These are phyloP conservation scores for Rhodotorula paludigena DNA, from an alignment of 768 basidiomycete species.

Conservation along the genomic window DNA sequence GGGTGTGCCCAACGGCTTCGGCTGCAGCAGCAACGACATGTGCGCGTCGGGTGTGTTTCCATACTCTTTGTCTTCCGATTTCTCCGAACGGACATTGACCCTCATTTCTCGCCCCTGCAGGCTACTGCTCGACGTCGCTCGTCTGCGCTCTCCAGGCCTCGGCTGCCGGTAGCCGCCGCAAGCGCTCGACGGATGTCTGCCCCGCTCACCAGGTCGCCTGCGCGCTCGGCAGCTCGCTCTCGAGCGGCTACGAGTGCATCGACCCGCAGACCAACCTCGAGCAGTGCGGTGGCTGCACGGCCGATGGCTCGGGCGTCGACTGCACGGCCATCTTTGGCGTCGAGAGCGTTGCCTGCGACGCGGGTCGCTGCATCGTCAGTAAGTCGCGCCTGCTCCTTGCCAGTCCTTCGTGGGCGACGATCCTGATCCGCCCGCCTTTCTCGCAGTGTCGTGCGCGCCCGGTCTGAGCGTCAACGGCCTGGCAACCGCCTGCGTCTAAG, in stretches of 20 bases:
- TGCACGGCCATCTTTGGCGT: slow-evolving; percentile 64
- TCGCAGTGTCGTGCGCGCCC: slow-evolving; percentile 20
- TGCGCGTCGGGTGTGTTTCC: slow-evolving; percentile 29
- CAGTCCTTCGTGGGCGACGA: neutral
- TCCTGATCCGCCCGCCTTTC: neutral
- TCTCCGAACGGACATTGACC: neutral
- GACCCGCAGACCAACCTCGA: slow-evolving; percentile 61
- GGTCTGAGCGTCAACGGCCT: slow-evolving; percentile 23
- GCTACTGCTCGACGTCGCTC: slow-evolving; percentile 4
- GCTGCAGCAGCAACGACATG: slow-evolving; percentile 29
- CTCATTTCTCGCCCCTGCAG: neutral
- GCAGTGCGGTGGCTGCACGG: slow-evolving; percentile 69
- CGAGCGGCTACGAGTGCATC: slow-evolving; percentile 48
- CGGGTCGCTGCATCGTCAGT: slow-evolving; percentile 45
- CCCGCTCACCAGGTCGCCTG: slow-evolving; percentile 31
- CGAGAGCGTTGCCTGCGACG: slow-evolving; percentile 66
- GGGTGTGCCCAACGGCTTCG: slow-evolving; percentile 35
- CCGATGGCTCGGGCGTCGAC: slow-evolving; percentile 59
- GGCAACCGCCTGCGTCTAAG: slow-evolving; percentile 30
- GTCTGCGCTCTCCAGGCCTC: slow-evolving; percentile 21
- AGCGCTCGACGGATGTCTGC: slow-evolving; percentile 20
- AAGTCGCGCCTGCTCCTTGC: neutral
- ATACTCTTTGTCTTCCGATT: neutral
- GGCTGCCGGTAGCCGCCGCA: slow-evolving; percentile 2
- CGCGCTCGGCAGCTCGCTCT: slow-evolving; percentile 10